phyloP scores from a whole-genome alignment of 495 filamentous ascomycete species.

The Neurospora sp. region DNA sequence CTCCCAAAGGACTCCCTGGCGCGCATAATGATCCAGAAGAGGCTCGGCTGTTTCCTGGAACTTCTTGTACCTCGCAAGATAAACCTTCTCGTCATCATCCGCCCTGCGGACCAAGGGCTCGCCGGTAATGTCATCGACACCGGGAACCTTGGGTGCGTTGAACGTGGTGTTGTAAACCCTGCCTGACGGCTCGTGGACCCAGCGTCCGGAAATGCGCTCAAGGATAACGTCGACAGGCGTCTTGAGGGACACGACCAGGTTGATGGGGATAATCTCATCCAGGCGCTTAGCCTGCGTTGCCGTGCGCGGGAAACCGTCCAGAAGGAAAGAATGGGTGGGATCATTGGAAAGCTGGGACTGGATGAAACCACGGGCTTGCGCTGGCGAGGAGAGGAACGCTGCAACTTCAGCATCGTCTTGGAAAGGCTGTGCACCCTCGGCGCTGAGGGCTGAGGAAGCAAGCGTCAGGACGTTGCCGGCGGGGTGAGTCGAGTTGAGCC shows the following conservation, averaged over 20 bases:
- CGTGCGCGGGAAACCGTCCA: slow-evolving; percentile 94
- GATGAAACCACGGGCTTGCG: slow-evolving; percentile 19
- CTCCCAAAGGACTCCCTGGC: slow-evolving; percentile 76
- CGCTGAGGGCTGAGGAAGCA: slow-evolving; percentile 17
- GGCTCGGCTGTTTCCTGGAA: slow-evolving; percentile 82
- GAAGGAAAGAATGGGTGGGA: slow-evolving; percentile 78
- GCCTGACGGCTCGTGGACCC: slow-evolving; percentile 89
- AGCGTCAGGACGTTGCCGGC: slow-evolving; percentile 34
- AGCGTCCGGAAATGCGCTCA: slow-evolving; percentile 77
- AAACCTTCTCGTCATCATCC: slow-evolving; percentile 82
- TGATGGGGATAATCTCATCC: slow-evolving; percentile 76
- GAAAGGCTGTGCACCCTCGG: slow-evolving; percentile 14
- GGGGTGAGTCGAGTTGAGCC: slow-evolving; percentile 45
- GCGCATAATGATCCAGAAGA: slow-evolving; percentile 79
- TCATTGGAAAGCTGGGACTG: slow-evolving; percentile 47
- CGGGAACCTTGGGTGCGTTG: slow-evolving; percentile 69
- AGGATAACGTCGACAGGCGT: slow-evolving; percentile 72
- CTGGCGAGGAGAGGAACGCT: slow-evolving; percentile 30
- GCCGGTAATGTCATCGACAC: slow-evolving; percentile 85
- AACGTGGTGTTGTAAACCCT: slow-evolving; percentile 91
- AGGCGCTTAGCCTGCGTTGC: slow-evolving; percentile 65
- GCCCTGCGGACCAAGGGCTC: slow-evolving; percentile 71
- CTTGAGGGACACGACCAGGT: slow-evolving; percentile 66
- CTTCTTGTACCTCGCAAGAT: slow-evolving; percentile 63
- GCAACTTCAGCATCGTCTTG: slow-evolving; percentile 22